Evolutionary conservation across 2,329 filamentous ascomycete species (phyloP).

Genomic region (Xylariales sp.): DNA sequence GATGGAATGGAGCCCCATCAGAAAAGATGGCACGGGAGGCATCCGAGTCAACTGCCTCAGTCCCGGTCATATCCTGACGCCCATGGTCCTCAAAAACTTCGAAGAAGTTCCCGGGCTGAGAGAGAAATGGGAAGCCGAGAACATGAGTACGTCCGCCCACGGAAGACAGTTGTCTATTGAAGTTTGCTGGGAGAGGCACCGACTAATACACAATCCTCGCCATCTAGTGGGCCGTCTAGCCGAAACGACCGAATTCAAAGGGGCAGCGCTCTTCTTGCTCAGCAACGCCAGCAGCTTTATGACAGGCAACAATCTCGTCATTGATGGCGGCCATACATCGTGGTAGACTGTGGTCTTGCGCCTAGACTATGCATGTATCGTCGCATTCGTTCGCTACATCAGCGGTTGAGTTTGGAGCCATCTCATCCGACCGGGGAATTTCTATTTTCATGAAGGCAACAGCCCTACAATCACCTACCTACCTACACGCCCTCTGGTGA

Average conservation of each 20-base stretch:
- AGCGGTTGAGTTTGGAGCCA: constrained; percentile 1
- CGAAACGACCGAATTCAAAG: constrained; percentile 68
- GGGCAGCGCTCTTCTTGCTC: constrained; percentile 69
- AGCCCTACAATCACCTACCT: too few species aligned
- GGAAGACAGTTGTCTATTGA: neutral
- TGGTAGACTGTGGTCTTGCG: constrained; percentile 24
- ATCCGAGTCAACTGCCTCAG: constrained; percentile 77
- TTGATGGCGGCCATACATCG: constrained; percentile 41
- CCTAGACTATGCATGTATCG: neutral
- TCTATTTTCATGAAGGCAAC: too few species aligned
- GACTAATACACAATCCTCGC: constrained; percentile 3
- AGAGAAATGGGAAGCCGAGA: constrained; percentile 75
- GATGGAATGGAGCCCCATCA: constrained; percentile 68
- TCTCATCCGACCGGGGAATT: too few species aligned
- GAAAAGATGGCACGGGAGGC: constrained; percentile 57
- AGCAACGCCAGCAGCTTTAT: constrained; percentile 73
- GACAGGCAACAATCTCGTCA: constrained; percentile 47
- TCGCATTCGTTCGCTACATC: neutral
- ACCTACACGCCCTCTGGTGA: too few species aligned
- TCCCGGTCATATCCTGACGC: constrained; percentile 74
- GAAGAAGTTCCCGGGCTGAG: constrained; percentile 71
- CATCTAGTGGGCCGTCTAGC: constrained; percentile 65
- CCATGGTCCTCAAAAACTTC: constrained; percentile 79
- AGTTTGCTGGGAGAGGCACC: neutral
- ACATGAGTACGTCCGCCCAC: constrained; percentile 63